phyloP scores from a whole-genome alignment of 176 grass and related monocot genomes.

The Oryza glumipatula region DNA sequence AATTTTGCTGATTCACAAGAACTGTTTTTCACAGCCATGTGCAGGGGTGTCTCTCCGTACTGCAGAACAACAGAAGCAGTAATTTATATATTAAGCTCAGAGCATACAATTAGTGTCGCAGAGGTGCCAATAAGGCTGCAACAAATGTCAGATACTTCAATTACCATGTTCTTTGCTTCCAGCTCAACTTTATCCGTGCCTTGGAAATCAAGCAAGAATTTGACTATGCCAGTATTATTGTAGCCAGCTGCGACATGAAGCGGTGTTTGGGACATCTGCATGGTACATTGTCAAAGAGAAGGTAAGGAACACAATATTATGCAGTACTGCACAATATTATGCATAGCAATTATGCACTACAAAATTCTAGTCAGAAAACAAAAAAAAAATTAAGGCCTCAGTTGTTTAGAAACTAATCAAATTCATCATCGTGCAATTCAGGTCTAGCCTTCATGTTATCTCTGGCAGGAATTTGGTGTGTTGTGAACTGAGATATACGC shows the following conservation, averaged over 20 bases:
- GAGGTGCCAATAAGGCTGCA: conserved; percentile 27
- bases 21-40: conserved; percentile 93
- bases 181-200: conserved; percentile 61
- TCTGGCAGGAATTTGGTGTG: conserved; percentile 9
- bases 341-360: background rate
- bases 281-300: conserved; percentile 29
- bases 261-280: conserved; percentile 94
- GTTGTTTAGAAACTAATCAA: background rate
- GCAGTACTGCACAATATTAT: conserved; percentile 3
- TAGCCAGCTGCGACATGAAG: conserved; percentile 87
- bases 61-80: conserved; percentile 39
- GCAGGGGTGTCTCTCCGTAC: conserved; percentile 98
- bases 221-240: conserved; percentile 71
- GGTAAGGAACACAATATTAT: background rate
- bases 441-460: background rate
- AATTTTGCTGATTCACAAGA: conserved; percentile 71
- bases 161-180: conserved; percentile 95
- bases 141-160: conserved; percentile 28
- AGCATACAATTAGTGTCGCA: background rate
- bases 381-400: background rate
- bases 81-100: conserved; percentile 31
- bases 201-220: conserved; percentile 76
- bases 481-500: background rate
- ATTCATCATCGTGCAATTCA: background rate
- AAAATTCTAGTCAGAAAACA: conserved; percentile 5